These are phyloP conservation scores for Magnaporthiopsis poae DNA, from an alignment of 2,329 filamentous ascomycete genomes.

Conservation along the genomic window DNA sequence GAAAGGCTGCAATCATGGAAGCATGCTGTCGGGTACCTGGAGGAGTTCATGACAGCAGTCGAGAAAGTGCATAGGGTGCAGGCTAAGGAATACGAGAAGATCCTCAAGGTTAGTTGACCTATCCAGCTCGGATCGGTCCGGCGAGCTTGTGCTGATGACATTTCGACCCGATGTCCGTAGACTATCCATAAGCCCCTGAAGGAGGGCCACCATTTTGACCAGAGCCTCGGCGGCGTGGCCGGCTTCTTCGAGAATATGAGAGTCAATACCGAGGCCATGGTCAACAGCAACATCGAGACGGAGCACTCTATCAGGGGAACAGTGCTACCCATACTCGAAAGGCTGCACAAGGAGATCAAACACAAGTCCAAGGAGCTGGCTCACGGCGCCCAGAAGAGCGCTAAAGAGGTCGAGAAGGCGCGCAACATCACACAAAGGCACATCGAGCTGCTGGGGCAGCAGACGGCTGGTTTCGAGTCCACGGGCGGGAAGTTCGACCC, in stretches of 20 bases:
- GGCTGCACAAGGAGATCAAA: slow-evolving; percentile 93
- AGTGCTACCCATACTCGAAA: slow-evolving; percentile 79
- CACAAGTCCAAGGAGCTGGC: slow-evolving; percentile 84
- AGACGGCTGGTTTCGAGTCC: slow-evolving; percentile 71
- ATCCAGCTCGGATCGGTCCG: neutral
- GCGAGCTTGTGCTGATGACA: neutral
- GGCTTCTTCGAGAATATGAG: slow-evolving; percentile 92
- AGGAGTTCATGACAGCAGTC: slow-evolving; percentile 76
- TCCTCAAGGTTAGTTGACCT: slow-evolving; percentile 57
- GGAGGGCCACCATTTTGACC: slow-evolving; percentile 88
- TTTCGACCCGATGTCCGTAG: slow-evolving; percentile 28
- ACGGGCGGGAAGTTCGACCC: slow-evolving; percentile 61
- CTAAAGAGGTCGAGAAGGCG: slow-evolving; percentile 86
- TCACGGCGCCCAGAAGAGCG: slow-evolving; percentile 68
- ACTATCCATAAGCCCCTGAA: slow-evolving; percentile 75
- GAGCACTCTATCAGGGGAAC: slow-evolving; percentile 80
- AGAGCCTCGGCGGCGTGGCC: slow-evolving; percentile 74
- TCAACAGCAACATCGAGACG: slow-evolving; percentile 82
- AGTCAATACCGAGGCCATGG: slow-evolving; percentile 80
- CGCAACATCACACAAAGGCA: slow-evolving; percentile 83
- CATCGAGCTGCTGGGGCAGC: slow-evolving; percentile 83
- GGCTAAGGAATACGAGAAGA: slow-evolving; percentile 89
- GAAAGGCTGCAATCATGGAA: slow-evolving; percentile 93
- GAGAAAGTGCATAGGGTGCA: slow-evolving; percentile 79
- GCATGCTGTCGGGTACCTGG: slow-evolving; percentile 80